Evolutionary conservation across 768 basidiomycete species (phyloP), one percentile per base, ranked within the genome.

Genomic region (Mycena galericulata): DNA sequence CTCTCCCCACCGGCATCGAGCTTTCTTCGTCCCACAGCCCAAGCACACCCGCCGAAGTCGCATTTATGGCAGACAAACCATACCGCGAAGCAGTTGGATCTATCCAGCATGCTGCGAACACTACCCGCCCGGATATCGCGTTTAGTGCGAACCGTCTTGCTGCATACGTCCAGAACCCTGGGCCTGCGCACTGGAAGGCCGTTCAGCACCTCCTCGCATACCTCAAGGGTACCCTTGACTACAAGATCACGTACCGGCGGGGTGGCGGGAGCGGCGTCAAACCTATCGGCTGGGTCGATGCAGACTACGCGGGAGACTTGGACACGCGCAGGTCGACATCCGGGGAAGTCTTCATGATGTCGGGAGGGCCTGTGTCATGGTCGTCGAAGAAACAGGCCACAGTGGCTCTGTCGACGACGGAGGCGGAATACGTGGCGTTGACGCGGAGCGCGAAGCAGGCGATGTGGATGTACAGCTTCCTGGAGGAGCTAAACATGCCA

Each of bases 161-260:
- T 0, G 68, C 72, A 0, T 78, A 73, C 62, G 55, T 67, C 24
- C 45, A 47, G 4, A 75, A 78, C 50, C 79, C 79, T 6, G 75
- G 77, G 0, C 49, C 66, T 0, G 67, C 56, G 0, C 83, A 85
- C 66, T 83, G 81, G 81, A 71, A 75, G 2, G 81, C 81, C 0
- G 72, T 81, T 20, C 73, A 79, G 32, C 80, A 80, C 56, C 32
- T 83, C 30, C 69, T 81, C 12, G n/a, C n/a, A n/a, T n/a, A n/a
- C n/a, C n/a, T n/a, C n/a, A n/a, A n/a, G n/a, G n/a, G n/a, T n/a
- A n/a, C n/a, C n/a, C n/a, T n/a, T n/a, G n/a, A n/a, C n/a, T n/a
- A n/a, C n/a, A n/a, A n/a, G n/a, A n/a, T n/a, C n/a, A n/a, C n/a
- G n/a, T n/a, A n/a, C n/a, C n/a, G n/a, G n/a, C n/a, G n/a, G n/a